Percentiles rank a stretch among this genome's conserved stretches.
These are phyloP conservation scores for Paramyrothecium sp. DNA, from an alignment of 2,329 filamentous ascomycete species.

Conservation along the genomic window DNA sequence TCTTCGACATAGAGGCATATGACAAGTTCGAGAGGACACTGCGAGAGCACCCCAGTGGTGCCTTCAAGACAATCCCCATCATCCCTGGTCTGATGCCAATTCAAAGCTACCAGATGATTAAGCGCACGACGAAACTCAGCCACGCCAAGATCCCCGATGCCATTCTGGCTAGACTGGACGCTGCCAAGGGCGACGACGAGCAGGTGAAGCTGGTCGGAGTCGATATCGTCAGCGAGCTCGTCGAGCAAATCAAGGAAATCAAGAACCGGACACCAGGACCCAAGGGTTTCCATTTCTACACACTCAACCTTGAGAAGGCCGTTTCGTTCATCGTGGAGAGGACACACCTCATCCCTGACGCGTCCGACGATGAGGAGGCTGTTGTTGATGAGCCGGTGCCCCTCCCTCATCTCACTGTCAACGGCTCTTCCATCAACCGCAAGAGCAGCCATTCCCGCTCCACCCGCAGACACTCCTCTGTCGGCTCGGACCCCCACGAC, in stretches of 20 bases:
- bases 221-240: slow-evolving; percentile 79
- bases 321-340: slow-evolving; percentile 90
- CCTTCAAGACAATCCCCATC: slow-evolving; percentile 84
- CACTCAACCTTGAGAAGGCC: slow-evolving; percentile 91
- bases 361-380: slow-evolving; percentile 50
- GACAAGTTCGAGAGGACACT: slow-evolving; percentile 74
- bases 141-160: slow-evolving; percentile 77
- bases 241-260: slow-evolving; percentile 71
- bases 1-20: slow-evolving; percentile 88
- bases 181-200: slow-evolving; percentile 76
- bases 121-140: slow-evolving; percentile 89
- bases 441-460: slow-evolving; percentile 32
- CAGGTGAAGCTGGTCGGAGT: slow-evolving; percentile 78
- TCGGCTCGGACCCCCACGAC: slow-evolving; percentile 84
- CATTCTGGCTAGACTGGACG: slow-evolving; percentile 68
- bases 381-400: slow-evolving; percentile 42
- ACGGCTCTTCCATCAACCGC: slow-evolving; percentile 39
- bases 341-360: slow-evolving; percentile 74
- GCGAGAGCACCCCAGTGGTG: slow-evolving; percentile 77
- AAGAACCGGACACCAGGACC: slow-evolving; percentile 57
- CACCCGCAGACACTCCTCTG: slow-evolving; percentile 68
- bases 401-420: slow-evolving; percentile 39
- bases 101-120: slow-evolving; percentile 94
- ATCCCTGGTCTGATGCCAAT: slow-evolving; percentile 97
- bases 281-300: slow-evolving; percentile 95